These are phyloP conservation scores for Fusarium proliferatum DNA, from an alignment of 2,329 filamentous ascomycete species.

Conservation along the genomic window DNA sequence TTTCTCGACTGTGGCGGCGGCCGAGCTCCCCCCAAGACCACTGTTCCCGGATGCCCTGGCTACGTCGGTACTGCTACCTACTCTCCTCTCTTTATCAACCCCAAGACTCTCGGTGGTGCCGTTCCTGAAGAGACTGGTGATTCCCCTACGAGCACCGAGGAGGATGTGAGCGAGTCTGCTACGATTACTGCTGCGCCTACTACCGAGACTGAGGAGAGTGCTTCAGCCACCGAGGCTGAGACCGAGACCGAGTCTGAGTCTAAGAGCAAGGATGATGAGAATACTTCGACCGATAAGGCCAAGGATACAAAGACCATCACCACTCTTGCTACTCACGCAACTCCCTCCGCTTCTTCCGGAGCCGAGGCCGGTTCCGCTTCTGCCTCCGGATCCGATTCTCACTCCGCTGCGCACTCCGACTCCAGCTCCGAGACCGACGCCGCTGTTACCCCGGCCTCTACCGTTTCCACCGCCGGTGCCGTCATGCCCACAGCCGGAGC, in stretches of 20 bases:
- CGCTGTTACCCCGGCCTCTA: constrained; percentile 27
- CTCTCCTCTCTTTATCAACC: constrained; percentile 60
- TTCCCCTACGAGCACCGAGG: not conserved
- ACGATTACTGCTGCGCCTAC: constrained; percentile 37
- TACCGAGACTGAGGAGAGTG: constrained; percentile 13
- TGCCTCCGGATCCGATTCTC: constrained; percentile 13
- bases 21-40: constrained; percentile 71
- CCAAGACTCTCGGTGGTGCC: constrained; percentile 41
- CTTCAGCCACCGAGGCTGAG: constrained; percentile 5
- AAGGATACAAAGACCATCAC: constrained; percentile 27
- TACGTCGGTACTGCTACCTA: constrained; percentile 68
- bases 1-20: constrained; percentile 76
- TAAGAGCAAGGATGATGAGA: constrained; percentile 3
- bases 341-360: constrained; percentile 18
- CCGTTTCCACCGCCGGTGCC: constrained; percentile 39
- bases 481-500: constrained; percentile 42
- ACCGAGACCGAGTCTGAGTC: constrained; percentile 2
- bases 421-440: constrained; percentile 31
- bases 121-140: constrained; percentile 9
- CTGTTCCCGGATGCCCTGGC: constrained; percentile 67
- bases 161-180: constrained; percentile 12
- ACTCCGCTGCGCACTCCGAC: constrained; percentile 11
- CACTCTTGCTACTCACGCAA: constrained; percentile 15
- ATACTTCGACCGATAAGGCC: constrained; percentile 2
- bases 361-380: constrained; percentile 30